Evolutionary conservation across 1,284 basidiomycete genomes (phyloP), one percentile per base, ranked within the genome.

Genomic region (Cryptococcus sp.): DNA sequence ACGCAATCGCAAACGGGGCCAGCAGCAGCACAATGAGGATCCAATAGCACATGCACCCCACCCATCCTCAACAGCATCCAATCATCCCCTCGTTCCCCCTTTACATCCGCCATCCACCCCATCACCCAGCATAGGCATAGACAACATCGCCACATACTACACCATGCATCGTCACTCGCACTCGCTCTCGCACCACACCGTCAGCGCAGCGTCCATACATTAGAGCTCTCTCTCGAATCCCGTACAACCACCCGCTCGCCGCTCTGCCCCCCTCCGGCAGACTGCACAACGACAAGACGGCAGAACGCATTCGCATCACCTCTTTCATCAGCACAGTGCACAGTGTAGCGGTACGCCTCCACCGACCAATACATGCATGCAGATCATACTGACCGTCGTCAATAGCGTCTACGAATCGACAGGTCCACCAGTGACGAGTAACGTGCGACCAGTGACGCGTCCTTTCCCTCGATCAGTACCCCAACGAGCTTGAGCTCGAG

Each of bases 91-190:
- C n/a, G 42, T 54, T 43, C 47, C 19, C 47, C 42, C 25, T 27
- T 47, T 51, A 20, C 40, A 3, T 38, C 19, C 45, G 23, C 23
- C 19, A n/a, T n/a, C 42, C 5, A 3, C 40, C 41, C 23, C 19
- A n/a, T n/a, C 42, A 45, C 30, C 40, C 41, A 56, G 30, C 50
- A 57, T 57, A 47, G 16, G 30, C 50, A 57, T 57, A 47, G 16
- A 45, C 20, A 5, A 17, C 13, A 49, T 39, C 41, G 41, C 47
- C 45, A 20, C 47, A 35, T 3, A 30, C 50, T 22, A 15, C 55
- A 42, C 45, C 45, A 50, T 41, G 39, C 49, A 52, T 38, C 25
- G 11, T 19, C 40, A 55, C 38, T 20, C 39, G 47, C 30, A 38
- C 38, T 45, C 3, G 3, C 40, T 49, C 38, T 20, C 39, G 47